Conservation (phyloP, 202 grass and related monocot species). For the Eragrostis tef region DNA sequence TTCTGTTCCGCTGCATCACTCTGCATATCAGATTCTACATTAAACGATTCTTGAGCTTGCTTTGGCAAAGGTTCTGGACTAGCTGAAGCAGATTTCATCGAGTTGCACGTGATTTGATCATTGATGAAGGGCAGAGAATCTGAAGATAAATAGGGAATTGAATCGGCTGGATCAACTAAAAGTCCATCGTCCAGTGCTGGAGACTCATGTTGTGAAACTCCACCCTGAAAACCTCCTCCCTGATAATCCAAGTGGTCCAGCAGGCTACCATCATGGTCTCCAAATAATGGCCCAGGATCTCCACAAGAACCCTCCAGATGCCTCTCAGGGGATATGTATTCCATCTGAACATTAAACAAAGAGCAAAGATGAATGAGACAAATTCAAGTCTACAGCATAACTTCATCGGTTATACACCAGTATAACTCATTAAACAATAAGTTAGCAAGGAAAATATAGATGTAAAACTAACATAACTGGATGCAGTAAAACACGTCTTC, state of each 20-base stretch:
- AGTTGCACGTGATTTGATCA: constrained; percentile 54
- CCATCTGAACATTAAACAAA: constrained; percentile 53
- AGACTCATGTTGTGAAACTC: constrained; percentile 49
- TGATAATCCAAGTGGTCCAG: constrained; percentile 62
- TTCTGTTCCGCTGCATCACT: constrained; percentile 43
- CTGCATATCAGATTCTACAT: constrained; percentile 44
- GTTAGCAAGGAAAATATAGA: constrained; percentile 10
- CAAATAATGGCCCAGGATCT: constrained; percentile 53
- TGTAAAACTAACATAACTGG: constrained; percentile 23
- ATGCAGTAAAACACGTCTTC: constrained; percentile 10
- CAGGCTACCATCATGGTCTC: constrained; percentile 52
- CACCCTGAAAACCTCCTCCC: constrained; percentile 46
- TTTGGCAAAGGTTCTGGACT: constrained; percentile 45
- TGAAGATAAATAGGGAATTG: constrained; percentile 54
- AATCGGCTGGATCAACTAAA: constrained; percentile 45
- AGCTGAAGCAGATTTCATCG: constrained; percentile 52
- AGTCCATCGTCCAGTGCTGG: constrained; percentile 47
- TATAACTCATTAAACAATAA: constrained; percentile 7
- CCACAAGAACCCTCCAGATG: constrained; percentile 56
- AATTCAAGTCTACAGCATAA: constrained; percentile 7
- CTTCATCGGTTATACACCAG: constrained; percentile 26
- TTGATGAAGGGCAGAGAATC: constrained; percentile 57
- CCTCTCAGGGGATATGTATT: constrained; percentile 65
- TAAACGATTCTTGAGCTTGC: constrained; percentile 41
- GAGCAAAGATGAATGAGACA: constrained; percentile 37